Percentiles rank a stretch among this genome's conserved stretches.
Conservation (phyloP, 441 rosid genomes). For the Mallotus japonicus region DNA sequence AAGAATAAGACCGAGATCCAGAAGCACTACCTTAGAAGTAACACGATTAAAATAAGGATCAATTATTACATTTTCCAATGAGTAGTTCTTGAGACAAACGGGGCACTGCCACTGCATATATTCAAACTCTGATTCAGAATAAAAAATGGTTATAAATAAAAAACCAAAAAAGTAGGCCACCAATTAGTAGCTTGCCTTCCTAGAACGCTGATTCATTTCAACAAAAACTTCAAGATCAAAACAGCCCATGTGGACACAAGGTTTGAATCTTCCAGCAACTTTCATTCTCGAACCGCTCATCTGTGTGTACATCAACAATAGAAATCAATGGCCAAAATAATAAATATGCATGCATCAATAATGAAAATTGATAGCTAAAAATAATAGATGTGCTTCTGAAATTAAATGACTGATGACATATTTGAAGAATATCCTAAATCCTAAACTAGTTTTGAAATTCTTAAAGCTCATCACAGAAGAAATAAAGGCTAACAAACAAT, state of each 20-base stretch:
- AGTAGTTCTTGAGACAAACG: conserved; percentile 84
- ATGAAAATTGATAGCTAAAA: conserved; percentile 6
- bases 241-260: conserved; percentile 96
- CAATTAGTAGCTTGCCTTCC: conserved; percentile 66
- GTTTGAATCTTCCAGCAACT: conserved; percentile 94
- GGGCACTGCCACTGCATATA: conserved; percentile 98
- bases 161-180: conserved; percentile 8
- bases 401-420: not conserved
- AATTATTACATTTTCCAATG: conserved; percentile 76
- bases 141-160: conserved; percentile 13
- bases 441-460: not conserved
- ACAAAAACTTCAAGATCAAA: conserved; percentile 98
- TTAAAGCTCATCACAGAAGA: too few relatives aligned
- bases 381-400: not conserved
- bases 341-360: conserved; percentile 16
- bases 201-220: conserved; percentile 94
- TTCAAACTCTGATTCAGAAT: conserved; percentile 23
- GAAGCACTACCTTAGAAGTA: conserved; percentile 64
- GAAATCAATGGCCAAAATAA: conserved; percentile 1
- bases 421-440: not conserved
- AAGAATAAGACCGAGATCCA: not conserved
- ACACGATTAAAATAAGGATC: conserved; percentile 95
- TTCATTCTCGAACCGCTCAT: conserved; percentile 98
- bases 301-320: conserved; percentile 37
- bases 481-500: not conserved